These are phyloP conservation scores for Melampsora americana DNA, from an alignment of 1,284 basidiomycete genomes.

Conservation along the genomic window DNA sequence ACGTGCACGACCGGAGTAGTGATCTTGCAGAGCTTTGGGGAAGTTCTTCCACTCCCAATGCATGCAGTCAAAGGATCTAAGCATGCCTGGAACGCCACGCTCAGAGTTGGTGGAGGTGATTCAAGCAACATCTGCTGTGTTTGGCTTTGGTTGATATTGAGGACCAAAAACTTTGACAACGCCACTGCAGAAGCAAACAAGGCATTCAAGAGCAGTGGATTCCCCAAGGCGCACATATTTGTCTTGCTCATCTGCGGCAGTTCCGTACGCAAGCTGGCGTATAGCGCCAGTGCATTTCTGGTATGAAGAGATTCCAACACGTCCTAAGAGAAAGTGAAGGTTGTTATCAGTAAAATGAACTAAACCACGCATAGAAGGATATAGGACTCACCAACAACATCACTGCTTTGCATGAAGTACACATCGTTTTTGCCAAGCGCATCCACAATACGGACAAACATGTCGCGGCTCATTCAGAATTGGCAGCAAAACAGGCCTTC, in stretches of 20 bases:
- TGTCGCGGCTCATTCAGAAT: neutral
- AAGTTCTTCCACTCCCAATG: too few species aligned
- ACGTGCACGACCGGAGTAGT: too few species aligned
- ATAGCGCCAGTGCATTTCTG: conserved; percentile 6
- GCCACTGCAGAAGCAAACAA: conserved; percentile 9
- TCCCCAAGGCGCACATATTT: conserved; percentile 15
- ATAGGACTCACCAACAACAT: too few species aligned
- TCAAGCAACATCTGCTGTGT: neutral
- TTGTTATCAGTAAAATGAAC: too few species aligned
- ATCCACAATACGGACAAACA: conserved; percentile 3
- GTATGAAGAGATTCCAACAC: neutral
- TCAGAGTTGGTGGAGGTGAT: neutral
- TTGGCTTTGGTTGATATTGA: neutral
- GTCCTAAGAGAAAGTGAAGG: neutral
- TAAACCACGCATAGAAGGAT: too few species aligned
- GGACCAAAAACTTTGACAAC: conserved; percentile 2
- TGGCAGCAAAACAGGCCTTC: neutral
- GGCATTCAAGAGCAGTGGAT: conserved; percentile 12
- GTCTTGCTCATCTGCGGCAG: neutral
- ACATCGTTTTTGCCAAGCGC: conserved; percentile 8
- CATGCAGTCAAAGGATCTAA: too few species aligned
- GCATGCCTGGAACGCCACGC: neutral
- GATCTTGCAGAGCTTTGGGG: too few species aligned
- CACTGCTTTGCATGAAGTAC: conserved; percentile 15
- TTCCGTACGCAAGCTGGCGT: conserved; percentile 1